Evolutionary conservation across 202 grass and related monocot genomes (phyloP).

Genomic region (Carex sylvatica): DNA sequence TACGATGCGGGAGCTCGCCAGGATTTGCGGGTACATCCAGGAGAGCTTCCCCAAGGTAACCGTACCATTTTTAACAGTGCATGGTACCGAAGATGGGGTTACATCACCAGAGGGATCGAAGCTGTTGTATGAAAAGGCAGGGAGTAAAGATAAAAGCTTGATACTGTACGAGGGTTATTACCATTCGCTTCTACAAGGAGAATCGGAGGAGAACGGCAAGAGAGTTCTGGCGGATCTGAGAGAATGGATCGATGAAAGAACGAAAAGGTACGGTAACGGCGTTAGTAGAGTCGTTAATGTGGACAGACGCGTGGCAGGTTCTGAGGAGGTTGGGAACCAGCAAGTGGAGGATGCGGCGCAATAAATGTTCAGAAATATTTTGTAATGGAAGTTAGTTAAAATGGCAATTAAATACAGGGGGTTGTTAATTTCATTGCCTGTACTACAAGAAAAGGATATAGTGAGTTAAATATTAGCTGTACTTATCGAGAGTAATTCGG

Average conservation of each 20-base stretch:
- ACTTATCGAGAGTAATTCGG: too few species aligned
- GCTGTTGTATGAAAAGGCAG: conserved; percentile 60
- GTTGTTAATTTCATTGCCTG: background rate
- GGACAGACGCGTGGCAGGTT: background rate
- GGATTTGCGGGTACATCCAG: conserved; percentile 42
- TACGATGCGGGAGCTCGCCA: conserved; percentile 62
- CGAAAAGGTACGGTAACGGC: conserved; percentile 25
- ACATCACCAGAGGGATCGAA: conserved; percentile 44
- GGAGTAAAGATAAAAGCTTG: conserved; percentile 51
- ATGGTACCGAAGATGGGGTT: conserved; percentile 56
- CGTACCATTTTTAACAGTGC: conserved; percentile 51
- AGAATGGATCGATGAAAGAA: conserved; percentile 44
- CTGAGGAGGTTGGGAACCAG: background rate
- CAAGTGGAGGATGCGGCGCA: background rate
- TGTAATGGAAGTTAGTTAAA: background rate
- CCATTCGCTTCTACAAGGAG: conserved; percentile 68
- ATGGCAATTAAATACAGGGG: background rate
- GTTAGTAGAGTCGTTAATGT: conserved; percentile 15
- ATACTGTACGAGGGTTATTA: conserved; percentile 62
- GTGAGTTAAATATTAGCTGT: too few species aligned
- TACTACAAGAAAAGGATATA: background rate
- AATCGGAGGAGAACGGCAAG: conserved; percentile 49
- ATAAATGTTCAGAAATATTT: background rate
- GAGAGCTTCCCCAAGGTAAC: conserved; percentile 42
- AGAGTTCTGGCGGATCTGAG: conserved; percentile 53